A percentile compares a stretch with the other conserved stretches of the same genome.
These are phyloP conservation scores for Mycena albidolilacea DNA, from an alignment of 768 basidiomycete genomes.

Conservation along the genomic window DNA sequence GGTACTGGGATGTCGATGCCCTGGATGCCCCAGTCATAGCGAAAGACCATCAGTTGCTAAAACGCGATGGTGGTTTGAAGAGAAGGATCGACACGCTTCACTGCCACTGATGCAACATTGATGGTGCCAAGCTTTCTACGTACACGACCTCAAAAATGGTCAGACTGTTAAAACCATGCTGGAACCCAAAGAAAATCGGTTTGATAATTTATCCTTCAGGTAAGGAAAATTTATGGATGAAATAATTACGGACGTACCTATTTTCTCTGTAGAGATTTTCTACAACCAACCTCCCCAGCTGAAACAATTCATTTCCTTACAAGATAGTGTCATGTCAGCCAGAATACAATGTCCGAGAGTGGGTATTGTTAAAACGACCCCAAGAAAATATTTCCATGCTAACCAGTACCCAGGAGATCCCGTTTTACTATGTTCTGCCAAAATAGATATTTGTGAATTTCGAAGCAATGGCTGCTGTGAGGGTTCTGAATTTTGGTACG, in stretches of 20 bases:
- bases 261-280: too few relatives aligned
- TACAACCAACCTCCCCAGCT: too few relatives aligned
- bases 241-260: too few relatives aligned
- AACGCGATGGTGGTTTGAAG: not conserved
- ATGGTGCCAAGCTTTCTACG: not conserved
- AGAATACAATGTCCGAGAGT: not conserved
- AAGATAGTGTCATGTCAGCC: not conserved
- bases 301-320: too few relatives aligned
- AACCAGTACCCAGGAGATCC: too few relatives aligned
- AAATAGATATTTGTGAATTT: not conserved
- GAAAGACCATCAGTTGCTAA: not conserved
- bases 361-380: too few relatives aligned
- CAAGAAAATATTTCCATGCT: too few relatives aligned
- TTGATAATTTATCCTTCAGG: too few relatives aligned
- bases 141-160: not conserved
- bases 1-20: not conserved
- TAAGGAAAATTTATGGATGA: too few relatives aligned
- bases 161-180: too few relatives aligned
- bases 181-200: too few relatives aligned
- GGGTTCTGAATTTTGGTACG: not conserved
- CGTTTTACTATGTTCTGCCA: not conserved
- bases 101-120: not conserved
- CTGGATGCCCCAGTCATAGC: slow-evolving; percentile 9
- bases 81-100: not conserved
- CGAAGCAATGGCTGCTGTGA: not conserved